Evolutionary conservation across 164 flowering plant species (phyloP), one percentile per base, ranked within the genome.

Genomic region (Stephania japonica): DNA sequence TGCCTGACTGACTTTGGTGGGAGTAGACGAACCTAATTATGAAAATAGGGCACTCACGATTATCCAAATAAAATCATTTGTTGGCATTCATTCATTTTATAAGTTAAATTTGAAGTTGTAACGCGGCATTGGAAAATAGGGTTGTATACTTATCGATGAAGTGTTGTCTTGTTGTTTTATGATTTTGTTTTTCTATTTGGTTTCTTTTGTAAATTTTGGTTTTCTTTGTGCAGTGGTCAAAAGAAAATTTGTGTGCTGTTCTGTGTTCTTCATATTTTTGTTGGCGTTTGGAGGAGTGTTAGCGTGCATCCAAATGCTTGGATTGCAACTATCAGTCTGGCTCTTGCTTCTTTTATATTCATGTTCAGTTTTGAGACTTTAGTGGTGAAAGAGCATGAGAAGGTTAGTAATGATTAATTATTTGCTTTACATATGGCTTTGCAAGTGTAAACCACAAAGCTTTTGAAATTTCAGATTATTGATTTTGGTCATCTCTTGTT

Each of bases 281-380:
- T 81, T 79, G 88, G 88, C 23, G 68, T 87, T 24, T 88, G 87
- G 87, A 93, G 88, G 90, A 84, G 81, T 75, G 49, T 89, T 49
- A 67, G 80, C 32, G 66, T 72, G 62, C 81, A 80, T 69, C 89
- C 93, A 38, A 84, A 87, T 77, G 72, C 83, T 44, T 85, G 88
- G 88, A 74, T 88, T 21, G 84, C 90, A 42, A 89, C 82, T 71
- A 78, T 88, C 41, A 87, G 87, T 76, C 79, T 91, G 71, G 87
- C 95, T 43, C 80, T 93, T 73, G 88, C 97, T n/a, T 83, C 90
- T 66, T 87, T 91, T 24, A 77, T 89, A 80, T 96, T 79, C 79
- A 85, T 86, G 18, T 87, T 88, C 84, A 80, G 91, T 77, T 96
- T 91, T 32, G 99, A 95, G 84, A 81, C 94, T 47, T 91, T 97